A percentile compares a stretch with the other conserved stretches of the same genome.
Evolutionary conservation across 768 basidiomycete species (phyloP).

Genomic region (Suillus occidentalis): DNA sequence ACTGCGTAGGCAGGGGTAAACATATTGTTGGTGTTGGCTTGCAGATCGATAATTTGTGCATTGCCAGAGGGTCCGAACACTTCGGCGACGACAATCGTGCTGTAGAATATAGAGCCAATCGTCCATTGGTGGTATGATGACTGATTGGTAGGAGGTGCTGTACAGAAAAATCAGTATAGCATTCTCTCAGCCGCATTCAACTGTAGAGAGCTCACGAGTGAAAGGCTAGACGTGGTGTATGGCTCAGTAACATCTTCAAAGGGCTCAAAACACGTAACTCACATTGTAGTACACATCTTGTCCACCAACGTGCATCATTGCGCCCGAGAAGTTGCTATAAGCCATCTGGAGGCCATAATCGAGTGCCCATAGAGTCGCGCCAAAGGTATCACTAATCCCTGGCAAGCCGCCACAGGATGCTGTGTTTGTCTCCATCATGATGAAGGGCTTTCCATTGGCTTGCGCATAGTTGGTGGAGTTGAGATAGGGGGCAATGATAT

Average conservation of each 20-base stretch:
- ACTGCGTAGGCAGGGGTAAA: conserved; percentile 53
- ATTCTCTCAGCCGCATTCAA: background rate
- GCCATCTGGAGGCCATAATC: conserved; percentile 53
- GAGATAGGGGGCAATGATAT: conserved; percentile 38
- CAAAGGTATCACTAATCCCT: conserved; percentile 51
- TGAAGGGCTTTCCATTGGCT: conserved; percentile 36
- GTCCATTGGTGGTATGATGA: conserved; percentile 38
- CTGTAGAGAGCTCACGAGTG: conserved; percentile 36
- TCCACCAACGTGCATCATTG: conserved; percentile 49
- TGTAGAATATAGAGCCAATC: conserved; percentile 41
- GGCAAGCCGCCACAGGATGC: conserved; percentile 57
- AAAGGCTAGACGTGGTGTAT: conserved; percentile 38
- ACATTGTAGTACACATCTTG: conserved; percentile 55
- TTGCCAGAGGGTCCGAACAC: conserved; percentile 35
- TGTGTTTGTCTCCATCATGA: conserved; percentile 57
- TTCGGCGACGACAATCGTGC: conserved; percentile 39
- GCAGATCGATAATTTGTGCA: conserved; percentile 39
- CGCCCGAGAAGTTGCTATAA: conserved; percentile 44
- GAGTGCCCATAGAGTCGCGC: conserved; percentile 49
- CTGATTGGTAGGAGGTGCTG: conserved; percentile 45
- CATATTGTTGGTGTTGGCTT: conserved; percentile 23
- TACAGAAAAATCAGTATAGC: background rate
- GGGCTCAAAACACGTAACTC: conserved; percentile 21
- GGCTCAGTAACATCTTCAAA: background rate
- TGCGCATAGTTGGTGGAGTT: conserved; percentile 35